phyloP scores from a whole-genome alignment of 1,284 basidiomycete species.

The Leccinum subrobustum region DNA sequence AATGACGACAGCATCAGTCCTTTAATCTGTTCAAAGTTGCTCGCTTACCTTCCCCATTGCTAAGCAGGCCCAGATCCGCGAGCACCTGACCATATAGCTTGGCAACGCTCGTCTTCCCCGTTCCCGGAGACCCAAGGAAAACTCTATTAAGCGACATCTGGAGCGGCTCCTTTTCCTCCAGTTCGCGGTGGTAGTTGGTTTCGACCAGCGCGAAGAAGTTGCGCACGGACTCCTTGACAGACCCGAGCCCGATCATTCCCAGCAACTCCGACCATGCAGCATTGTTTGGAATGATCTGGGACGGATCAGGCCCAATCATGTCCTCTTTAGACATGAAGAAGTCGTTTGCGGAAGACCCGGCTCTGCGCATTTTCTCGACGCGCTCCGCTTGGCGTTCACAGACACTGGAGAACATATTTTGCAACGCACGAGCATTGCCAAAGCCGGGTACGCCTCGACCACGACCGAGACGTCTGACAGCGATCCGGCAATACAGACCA shows the following conservation, averaged over 20 bases:
- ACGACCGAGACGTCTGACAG: slow-evolving; percentile 52
- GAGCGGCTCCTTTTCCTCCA: slow-evolving; percentile 50
- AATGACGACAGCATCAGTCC: neutral
- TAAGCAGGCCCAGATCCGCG: slow-evolving; percentile 54
- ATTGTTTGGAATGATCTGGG: slow-evolving; percentile 44
- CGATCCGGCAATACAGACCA: slow-evolving; percentile 55
- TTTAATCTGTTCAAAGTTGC: neutral
- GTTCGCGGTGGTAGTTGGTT: slow-evolving; percentile 57
- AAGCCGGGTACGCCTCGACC: slow-evolving; percentile 56
- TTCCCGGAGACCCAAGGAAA: slow-evolving; percentile 62
- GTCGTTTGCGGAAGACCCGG: slow-evolving; percentile 44
- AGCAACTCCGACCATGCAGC: slow-evolving; percentile 51
- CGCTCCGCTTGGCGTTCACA: slow-evolving; percentile 52
- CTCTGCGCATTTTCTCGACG: slow-evolving; percentile 39
- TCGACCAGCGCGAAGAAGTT: slow-evolving; percentile 45
- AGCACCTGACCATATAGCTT: slow-evolving; percentile 60
- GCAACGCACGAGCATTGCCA: slow-evolving; percentile 62
- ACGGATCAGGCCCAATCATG: slow-evolving; percentile 61
- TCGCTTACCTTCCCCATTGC: slow-evolving; percentile 59
- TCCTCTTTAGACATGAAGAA: slow-evolving; percentile 52
- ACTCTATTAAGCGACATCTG: slow-evolving; percentile 59
- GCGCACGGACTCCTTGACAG: slow-evolving; percentile 54
- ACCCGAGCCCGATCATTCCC: slow-evolving; percentile 47
- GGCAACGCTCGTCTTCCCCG: slow-evolving; percentile 66
- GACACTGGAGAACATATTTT: slow-evolving; percentile 47